Evolutionary conservation across 2,329 filamentous ascomycete genomes (phyloP).

Genomic region (Cladophialophora yegresii): DNA sequence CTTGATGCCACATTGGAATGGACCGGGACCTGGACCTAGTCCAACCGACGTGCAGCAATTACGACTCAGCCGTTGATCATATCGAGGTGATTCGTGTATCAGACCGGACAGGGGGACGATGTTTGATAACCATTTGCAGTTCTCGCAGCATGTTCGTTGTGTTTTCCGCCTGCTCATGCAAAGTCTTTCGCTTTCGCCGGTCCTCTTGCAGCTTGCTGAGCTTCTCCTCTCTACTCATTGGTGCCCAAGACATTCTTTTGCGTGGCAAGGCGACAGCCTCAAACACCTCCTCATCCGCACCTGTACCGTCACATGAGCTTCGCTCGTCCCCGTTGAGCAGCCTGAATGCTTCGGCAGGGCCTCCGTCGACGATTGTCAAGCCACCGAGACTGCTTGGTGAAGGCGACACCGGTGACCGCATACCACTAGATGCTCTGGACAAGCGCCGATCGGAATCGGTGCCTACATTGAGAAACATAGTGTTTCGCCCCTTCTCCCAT

Average conservation of each 20-base stretch:
- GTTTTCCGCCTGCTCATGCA: slow-evolving; percentile 74
- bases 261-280: slow-evolving; percentile 82
- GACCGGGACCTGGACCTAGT: not conserved
- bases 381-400: slow-evolving; percentile 51
- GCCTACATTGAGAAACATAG: slow-evolving; percentile 74
- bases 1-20: slow-evolving; percentile 7
- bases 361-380: slow-evolving; percentile 54
- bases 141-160: slow-evolving; percentile 89
- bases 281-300: slow-evolving; percentile 75
- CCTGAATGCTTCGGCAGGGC: slow-evolving; percentile 70
- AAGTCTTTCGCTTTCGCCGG: slow-evolving; percentile 69
- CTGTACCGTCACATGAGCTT: slow-evolving; percentile 42
- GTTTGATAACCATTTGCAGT: slow-evolving; percentile 82
- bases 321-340: slow-evolving; percentile 72
- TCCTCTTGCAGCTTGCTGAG: slow-evolving; percentile 88
- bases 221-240: slow-evolving; percentile 79
- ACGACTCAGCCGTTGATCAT: slow-evolving; percentile 35
- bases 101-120: slow-evolving; percentile 49
- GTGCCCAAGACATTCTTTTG: slow-evolving; percentile 58
- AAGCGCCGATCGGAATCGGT: slow-evolving; percentile 46
- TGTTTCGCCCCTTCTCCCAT: slow-evolving; percentile 85
- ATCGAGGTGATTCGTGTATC: slow-evolving; percentile 50
- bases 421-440: slow-evolving; percentile 27
- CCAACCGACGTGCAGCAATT: slow-evolving; percentile 1
- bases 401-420: slow-evolving; percentile 47